Evolutionary conservation across 371 early-diverging fungal species (phyloP).

Genomic region (Mucor saturninus): DNA sequence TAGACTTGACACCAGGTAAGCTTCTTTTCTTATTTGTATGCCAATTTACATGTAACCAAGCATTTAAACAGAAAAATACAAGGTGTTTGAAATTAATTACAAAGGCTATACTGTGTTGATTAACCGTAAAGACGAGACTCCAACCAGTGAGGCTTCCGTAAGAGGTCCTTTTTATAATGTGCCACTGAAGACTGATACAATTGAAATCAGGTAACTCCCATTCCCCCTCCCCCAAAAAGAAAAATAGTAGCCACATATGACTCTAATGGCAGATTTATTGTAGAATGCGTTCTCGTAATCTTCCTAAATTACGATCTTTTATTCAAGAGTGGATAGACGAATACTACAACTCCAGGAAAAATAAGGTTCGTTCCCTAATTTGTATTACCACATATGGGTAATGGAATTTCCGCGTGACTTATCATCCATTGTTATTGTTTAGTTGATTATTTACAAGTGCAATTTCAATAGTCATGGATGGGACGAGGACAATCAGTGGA

Average conservation of each 20-base stretch:
- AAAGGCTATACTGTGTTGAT: constrained; percentile 34
- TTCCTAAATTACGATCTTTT: constrained; percentile 28
- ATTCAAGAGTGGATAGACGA: constrained; percentile 45
- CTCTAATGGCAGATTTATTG: too few species aligned
- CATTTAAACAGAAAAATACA: constrained; percentile 17
- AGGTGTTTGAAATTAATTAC: constrained; percentile 27
- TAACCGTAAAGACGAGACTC: constrained; percentile 21
- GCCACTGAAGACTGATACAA: constrained; percentile 9
- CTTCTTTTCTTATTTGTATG: not conserved
- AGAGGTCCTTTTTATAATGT: constrained; percentile 8
- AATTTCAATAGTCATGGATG: constrained; percentile 16
- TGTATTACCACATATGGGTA: not conserved
- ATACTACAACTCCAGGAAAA: constrained; percentile 29
- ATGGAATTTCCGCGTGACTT: not conserved
- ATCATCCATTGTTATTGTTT: not conserved
- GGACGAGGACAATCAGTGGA: constrained; percentile 31
- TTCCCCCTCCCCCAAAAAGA: too few species aligned
- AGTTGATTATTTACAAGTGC: constrained; percentile 34
- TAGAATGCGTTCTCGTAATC: constrained; percentile 33
- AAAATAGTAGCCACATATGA: too few species aligned
- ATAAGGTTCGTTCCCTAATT: constrained; percentile 21
- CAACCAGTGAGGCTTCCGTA: not conserved
- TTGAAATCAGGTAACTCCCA: constrained; percentile 17
- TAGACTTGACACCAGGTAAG: constrained; percentile 26
- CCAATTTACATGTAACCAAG: too few species aligned